These are phyloP conservation scores for Pharnaceum exiguum DNA, from an alignment of 148 eudicot species.

Conservation along the genomic window DNA sequence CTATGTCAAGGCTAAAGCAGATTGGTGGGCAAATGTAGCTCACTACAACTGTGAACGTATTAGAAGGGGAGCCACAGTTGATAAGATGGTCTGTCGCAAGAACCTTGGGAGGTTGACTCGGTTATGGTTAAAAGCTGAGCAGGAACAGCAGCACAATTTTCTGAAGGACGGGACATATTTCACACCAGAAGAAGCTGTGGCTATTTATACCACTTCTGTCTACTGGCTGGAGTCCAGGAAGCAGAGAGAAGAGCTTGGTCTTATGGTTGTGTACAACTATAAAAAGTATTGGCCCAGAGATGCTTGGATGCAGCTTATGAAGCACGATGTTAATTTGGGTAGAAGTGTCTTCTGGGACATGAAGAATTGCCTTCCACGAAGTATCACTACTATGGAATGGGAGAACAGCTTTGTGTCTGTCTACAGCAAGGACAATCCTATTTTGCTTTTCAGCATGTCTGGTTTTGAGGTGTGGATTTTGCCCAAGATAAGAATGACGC, in stretches of 20 bases:
- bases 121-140: slow-evolving; percentile 98
- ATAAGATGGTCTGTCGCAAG: slow-evolving; percentile 96
- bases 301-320: slow-evolving; percentile 99
- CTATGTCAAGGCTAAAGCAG: slow-evolving; percentile 98
- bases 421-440: slow-evolving; percentile 97
- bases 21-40: slow-evolving; percentile 99
- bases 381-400: slow-evolving; percentile 97
- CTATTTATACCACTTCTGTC: slow-evolving; percentile 95
- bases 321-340: slow-evolving; percentile 95
- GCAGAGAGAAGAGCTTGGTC: slow-evolving; percentile 96
- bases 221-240: slow-evolving; percentile 99
- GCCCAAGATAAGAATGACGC: slow-evolving; percentile 96
- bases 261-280: slow-evolving; percentile 98
- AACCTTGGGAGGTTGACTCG: slow-evolving; percentile 98
- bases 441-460: slow-evolving; percentile 96
- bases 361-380: slow-evolving; percentile 98
- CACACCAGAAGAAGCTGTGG: slow-evolving; percentile 99
- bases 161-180: slow-evolving; percentile 98
- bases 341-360: slow-evolving; percentile 99
- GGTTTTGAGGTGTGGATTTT: slow-evolving; percentile 97
- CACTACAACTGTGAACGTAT: slow-evolving; percentile 99
- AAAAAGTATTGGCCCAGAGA: slow-evolving; percentile 99
- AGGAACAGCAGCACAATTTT: slow-evolving; percentile 97
- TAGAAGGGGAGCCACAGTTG: slow-evolving; percentile 98
- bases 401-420: slow-evolving; percentile 97